Percentiles rank a stretch among this genome's conserved stretches.
phyloP scores from a whole-genome alignment of 2,329 filamentous ascomycete genomes.

The Sporothrix inflata region DNA sequence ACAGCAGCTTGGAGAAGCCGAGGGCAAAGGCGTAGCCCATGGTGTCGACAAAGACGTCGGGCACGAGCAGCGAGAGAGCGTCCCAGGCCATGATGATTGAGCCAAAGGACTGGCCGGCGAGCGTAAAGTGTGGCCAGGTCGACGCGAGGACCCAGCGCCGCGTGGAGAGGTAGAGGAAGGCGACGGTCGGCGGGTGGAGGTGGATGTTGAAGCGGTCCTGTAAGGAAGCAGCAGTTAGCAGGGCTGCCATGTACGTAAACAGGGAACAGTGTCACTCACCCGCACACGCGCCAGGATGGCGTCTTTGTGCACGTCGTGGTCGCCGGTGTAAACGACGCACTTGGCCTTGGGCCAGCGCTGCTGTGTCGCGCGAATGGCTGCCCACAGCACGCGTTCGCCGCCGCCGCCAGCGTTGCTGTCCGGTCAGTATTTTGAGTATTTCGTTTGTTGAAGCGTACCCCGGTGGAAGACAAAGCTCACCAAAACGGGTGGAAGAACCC shows the following conservation, averaged over 20 bases:
- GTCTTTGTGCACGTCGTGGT: slow-evolving; percentile 83
- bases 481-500: slow-evolving; percentile 99
- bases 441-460: too few relatives aligned
- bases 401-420: slow-evolving; percentile 89
- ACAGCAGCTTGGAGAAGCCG: slow-evolving; percentile 79
- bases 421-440: slow-evolving; percentile 26
- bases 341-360: slow-evolving; percentile 84
- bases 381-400: slow-evolving; percentile 95
- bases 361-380: slow-evolving; percentile 89
- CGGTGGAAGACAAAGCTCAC: slow-evolving; percentile 56
- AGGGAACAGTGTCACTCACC: slow-evolving; percentile 47
- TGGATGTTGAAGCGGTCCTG: slow-evolving; percentile 89
- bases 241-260: neutral
- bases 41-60: slow-evolving; percentile 93
- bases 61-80: slow-evolving; percentile 86
- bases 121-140: slow-evolving; percentile 89
- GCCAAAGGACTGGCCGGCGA: slow-evolving; percentile 90
- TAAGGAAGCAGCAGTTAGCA: slow-evolving; percentile 13
- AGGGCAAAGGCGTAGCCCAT: slow-evolving; percentile 97
- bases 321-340: slow-evolving; percentile 92
- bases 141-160: slow-evolving; percentile 83
- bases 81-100: slow-evolving; percentile 88
- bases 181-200: slow-evolving; percentile 78
- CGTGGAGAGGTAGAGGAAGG: slow-evolving; percentile 89
- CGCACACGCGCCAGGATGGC: slow-evolving; percentile 77